Evolutionary conservation across 2,329 filamentous ascomycete genomes (phyloP), one percentile per base, ranked within the genome.

Genomic region (Chaetomiaceae sp.): DNA sequence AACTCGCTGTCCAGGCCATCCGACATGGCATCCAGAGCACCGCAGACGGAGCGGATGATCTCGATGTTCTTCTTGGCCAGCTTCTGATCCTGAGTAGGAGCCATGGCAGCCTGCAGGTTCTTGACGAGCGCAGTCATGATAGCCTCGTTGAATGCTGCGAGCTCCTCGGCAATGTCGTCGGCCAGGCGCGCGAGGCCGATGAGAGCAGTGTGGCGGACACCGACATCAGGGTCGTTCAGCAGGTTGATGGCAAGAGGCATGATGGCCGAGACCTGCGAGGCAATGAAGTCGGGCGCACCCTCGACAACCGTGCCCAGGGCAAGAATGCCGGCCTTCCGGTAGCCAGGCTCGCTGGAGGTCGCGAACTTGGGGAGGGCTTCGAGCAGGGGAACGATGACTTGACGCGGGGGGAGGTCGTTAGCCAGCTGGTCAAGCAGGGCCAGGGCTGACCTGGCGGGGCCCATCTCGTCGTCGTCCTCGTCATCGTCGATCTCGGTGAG

Each of bases 281-380:
- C 89, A 64, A 97, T 90, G 71, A 97, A 99, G 69, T 99, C 93
- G 14, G 93, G 93, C 25, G 93, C 92, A 61, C 93, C 93, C 75
- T 97, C 93, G 47, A 96, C 92, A 61, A 89, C 92, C 75, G 92
- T 95, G 53, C 92, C 92, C 5, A 99, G 80, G 43, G 92, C 86
- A 56, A 97, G 78, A 65, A 97, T 93, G 70, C 88, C 91, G 48
- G 92, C 91, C 70, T 92, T 87, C 54, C 92, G 85, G 72, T 87
- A 86, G 61, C 89, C 84, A 31, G 90, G 79, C 63, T 95, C 80
- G 53, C 78, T 71, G 65, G 82, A 85, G 60, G 79, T 79, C 60
- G 92, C 89, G 65, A 93, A 96, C 60, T 81, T 80, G 33, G 89
- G 85, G 59, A 97, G 86, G 47, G 88, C 83, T 60, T 95, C 87